A percentile compares a stretch with the other conserved stretches of the same genome.
These are phyloP conservation scores for Arabidopsis suecica DNA, from an alignment of 345 rosid genomes.

Conservation along the genomic window DNA sequence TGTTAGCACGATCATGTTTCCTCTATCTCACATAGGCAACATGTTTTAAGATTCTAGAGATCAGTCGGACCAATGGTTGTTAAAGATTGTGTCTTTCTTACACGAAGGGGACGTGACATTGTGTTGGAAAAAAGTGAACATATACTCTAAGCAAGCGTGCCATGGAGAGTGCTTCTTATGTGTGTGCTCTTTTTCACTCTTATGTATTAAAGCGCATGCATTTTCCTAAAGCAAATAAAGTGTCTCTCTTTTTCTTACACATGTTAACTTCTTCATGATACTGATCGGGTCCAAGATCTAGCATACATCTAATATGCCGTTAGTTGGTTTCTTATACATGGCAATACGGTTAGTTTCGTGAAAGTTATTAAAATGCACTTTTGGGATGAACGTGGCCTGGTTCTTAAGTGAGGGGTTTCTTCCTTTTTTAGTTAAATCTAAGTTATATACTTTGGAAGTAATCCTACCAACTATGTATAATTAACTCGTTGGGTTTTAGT, in stretches of 20 bases:
- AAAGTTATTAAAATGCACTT: conserved; percentile 7
- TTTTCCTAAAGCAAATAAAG: conserved; percentile 39
- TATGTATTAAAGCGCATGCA: conserved; percentile 41
- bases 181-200: conserved; percentile 27
- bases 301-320: conserved; percentile 17
- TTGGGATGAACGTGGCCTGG: conserved; percentile 10
- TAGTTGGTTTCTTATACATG: conserved; percentile 25
- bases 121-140: conserved; percentile 42
- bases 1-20: conserved; percentile 12
- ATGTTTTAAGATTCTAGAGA: conserved; percentile 8
- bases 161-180: conserved; percentile 40
- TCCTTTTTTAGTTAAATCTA: conserved; percentile 14
- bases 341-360: conserved; percentile 1
- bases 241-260: conserved; percentile 35
- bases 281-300: conserved; percentile 33
- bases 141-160: conserved; percentile 39
- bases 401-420: background rate
- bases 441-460: conserved; percentile 7
- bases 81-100: conserved; percentile 34
- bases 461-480: background rate
- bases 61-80: conserved; percentile 32
- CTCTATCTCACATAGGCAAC: background rate
- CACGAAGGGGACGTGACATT: conserved; percentile 43
- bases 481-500: background rate
- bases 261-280: conserved; percentile 36